A percentile compares a stretch with the other conserved stretches of the same genome.
Conservation (phyloP, 2,329 filamentous ascomycete species). For the Epicoccum nigrum region DNA sequence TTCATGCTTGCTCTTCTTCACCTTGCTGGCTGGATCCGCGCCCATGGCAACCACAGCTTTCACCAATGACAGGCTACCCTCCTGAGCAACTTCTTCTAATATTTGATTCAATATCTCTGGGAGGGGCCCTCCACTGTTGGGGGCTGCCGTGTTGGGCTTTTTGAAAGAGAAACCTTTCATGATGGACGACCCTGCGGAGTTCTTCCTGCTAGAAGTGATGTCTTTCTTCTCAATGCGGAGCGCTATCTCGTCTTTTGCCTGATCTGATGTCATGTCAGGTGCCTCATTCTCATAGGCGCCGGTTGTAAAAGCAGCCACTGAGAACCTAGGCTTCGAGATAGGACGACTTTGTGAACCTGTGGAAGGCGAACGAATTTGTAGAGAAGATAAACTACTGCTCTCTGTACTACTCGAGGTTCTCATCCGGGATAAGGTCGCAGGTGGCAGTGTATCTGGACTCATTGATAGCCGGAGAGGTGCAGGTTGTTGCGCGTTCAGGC, state of each 20-base stretch:
- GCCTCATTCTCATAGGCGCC: conserved; percentile 15
- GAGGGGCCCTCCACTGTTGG: conserved; percentile 1
- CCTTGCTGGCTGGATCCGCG: conserved; percentile 14
- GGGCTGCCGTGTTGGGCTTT: conserved; percentile 14
- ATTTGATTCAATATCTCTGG: conserved; percentile 17
- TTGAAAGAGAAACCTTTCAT: conserved; percentile 22
- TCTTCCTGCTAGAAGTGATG: conserved; percentile 10
- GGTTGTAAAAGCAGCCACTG: conserved; percentile 16
- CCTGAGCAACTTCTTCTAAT: conserved; percentile 23
- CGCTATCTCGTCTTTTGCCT: conserved; percentile 23
- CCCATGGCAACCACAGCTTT: conserved; percentile 20
- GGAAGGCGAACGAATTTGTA: background rate
- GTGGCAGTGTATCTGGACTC: conserved; percentile 5
- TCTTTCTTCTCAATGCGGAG: conserved; percentile 16
- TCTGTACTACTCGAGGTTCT: conserved; percentile 17
- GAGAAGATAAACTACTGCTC: conserved; percentile 16
- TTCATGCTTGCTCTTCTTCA: conserved; percentile 26
- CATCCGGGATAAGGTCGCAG: conserved; percentile 15
- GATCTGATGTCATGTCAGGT: conserved; percentile 16
- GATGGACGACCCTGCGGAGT: conserved; percentile 5
- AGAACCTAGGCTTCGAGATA: conserved; percentile 18
- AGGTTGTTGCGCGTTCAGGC: conserved; percentile 6
- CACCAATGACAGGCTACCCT: conserved; percentile 22
- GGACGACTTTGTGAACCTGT: conserved; percentile 9
- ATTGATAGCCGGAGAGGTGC: conserved; percentile 6